Conservation (phyloP, 345 rosid genomes). For the Cardiospermum halicacabum region DNA sequence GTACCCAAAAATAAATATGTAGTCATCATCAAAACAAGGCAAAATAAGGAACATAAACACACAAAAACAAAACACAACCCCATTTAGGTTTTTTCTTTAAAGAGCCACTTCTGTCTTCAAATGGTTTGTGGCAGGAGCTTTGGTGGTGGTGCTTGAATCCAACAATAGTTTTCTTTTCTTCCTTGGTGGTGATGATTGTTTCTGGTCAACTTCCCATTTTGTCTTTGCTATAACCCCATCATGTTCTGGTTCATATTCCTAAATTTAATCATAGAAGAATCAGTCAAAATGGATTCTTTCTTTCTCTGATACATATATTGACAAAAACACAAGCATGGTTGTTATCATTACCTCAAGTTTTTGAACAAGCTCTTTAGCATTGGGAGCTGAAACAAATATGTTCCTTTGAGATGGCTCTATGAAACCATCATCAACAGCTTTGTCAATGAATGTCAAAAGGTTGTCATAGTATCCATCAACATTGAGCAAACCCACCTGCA, state of each 20-base stretch:
- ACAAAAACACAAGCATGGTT: too few relatives aligned
- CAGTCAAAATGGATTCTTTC: slow-evolving; percentile 12
- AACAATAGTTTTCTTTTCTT: slow-evolving; percentile 39
- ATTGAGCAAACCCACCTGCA: slow-evolving; percentile 91
- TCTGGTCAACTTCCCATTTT: slow-evolving; percentile 61
- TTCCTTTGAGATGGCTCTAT: slow-evolving; percentile 78
- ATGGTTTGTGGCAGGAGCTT: too few relatives aligned
- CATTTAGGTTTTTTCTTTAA: slow-evolving; percentile 20
- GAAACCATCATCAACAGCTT: slow-evolving; percentile 98
- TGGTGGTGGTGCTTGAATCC: slow-evolving; percentile 41
- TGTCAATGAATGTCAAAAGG: slow-evolving; percentile 79
- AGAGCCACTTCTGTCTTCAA: slow-evolving; percentile 52
- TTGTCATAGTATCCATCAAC: slow-evolving; percentile 92
- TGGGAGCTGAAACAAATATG: slow-evolving; percentile 90
- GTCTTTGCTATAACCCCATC: slow-evolving; percentile 74
- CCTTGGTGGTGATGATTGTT: slow-evolving; percentile 14
- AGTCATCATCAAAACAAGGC: neutral
- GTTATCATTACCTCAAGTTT: slow-evolving; percentile 99
- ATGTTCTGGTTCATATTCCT: slow-evolving; percentile 85
- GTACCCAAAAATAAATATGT: slow-evolving; percentile 41
- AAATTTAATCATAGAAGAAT: slow-evolving; percentile 4
- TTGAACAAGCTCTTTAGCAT: slow-evolving; percentile 80
- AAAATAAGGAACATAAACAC: slow-evolving; percentile 14
- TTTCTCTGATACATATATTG: too few relatives aligned
- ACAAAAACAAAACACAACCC: slow-evolving; percentile 9